These are phyloP conservation scores for Candida xyloterini DNA, from an alignment of 805 yeast species.

Conservation along the genomic window DNA sequence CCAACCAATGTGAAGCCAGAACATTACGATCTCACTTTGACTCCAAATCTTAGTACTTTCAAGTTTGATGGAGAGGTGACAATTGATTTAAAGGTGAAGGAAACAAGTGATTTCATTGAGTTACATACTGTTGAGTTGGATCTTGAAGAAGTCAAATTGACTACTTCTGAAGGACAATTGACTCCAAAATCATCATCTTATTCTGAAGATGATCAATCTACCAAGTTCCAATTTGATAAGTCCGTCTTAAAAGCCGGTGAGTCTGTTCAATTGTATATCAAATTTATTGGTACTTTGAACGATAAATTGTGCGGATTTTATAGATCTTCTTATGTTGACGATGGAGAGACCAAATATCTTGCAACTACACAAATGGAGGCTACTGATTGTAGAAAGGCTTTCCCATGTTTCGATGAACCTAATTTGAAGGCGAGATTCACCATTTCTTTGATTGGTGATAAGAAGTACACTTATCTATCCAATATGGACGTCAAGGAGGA, in stretches of 20 bases:
- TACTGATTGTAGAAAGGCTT: constrained; percentile 57
- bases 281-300: constrained; percentile 45
- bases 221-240: constrained; percentile 55
- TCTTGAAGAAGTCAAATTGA: constrained; percentile 21
- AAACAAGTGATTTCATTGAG: constrained; percentile 45
- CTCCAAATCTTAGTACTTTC: constrained; percentile 37
- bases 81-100: constrained; percentile 47
- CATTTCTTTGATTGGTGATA: constrained; percentile 39
- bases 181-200: constrained; percentile 22
- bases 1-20: constrained; percentile 62
- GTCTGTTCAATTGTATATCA: constrained; percentile 32
- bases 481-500: constrained; percentile 44
- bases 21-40: constrained; percentile 65
- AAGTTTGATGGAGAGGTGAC: constrained; percentile 51
- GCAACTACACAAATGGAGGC: constrained; percentile 62
- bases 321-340: constrained; percentile 45
- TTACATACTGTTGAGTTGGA: constrained; percentile 39
- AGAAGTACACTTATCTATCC: constrained; percentile 42
- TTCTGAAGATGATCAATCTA: constrained; percentile 59
- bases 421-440: constrained; percentile 53
- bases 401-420: constrained; percentile 60
- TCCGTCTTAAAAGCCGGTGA: constrained; percentile 31
- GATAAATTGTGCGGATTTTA: constrained; percentile 59
- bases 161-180: constrained; percentile 17
- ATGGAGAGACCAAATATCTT: constrained; percentile 43